phyloP scores from a whole-genome alignment of 148 eudicot species.

The Nepenthes mirabilis region DNA sequence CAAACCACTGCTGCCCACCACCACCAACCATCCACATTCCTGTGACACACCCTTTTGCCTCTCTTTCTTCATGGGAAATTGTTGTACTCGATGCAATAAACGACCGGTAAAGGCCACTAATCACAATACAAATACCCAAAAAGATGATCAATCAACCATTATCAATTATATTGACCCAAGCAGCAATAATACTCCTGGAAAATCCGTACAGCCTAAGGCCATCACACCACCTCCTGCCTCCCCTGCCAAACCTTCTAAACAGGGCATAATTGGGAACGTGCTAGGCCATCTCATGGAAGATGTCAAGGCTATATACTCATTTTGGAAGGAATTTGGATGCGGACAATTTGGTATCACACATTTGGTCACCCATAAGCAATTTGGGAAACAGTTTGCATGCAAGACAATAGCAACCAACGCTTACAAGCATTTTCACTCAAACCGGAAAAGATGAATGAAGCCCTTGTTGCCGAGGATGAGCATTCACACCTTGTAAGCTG shows the following conservation, averaged over 20 bases:
- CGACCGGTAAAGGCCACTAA: not conserved
- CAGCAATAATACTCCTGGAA: constrained; percentile 11
- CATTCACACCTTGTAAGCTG: not conserved
- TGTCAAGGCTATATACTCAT: constrained; percentile 16
- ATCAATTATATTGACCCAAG: not conserved
- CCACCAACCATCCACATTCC: not conserved
- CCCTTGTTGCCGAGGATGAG: too few species aligned
- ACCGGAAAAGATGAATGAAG: too few species aligned
- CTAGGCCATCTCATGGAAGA: constrained; percentile 54
- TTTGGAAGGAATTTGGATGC: constrained; percentile 52
- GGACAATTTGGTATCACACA: constrained; percentile 54
- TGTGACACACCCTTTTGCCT: not conserved
- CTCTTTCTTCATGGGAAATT: constrained; percentile 28
- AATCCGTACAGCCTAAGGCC: not conserved
- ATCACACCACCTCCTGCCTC: constrained; percentile 21
- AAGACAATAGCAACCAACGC: constrained; percentile 29
- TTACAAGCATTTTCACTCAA: too few species aligned
- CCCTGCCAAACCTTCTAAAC: constrained; percentile 14
- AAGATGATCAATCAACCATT: not conserved
- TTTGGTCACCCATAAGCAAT: constrained; percentile 30
- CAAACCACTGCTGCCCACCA: not conserved
- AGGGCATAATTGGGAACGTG: constrained; percentile 29
- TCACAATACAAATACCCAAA: not conserved
- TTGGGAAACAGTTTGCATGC: constrained; percentile 44
- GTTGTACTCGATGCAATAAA: constrained; percentile 25